Evolutionary conservation across 441 rosid genomes (phyloP), one percentile per base, ranked within the genome.

Genomic region (Gossypium trilobum): DNA sequence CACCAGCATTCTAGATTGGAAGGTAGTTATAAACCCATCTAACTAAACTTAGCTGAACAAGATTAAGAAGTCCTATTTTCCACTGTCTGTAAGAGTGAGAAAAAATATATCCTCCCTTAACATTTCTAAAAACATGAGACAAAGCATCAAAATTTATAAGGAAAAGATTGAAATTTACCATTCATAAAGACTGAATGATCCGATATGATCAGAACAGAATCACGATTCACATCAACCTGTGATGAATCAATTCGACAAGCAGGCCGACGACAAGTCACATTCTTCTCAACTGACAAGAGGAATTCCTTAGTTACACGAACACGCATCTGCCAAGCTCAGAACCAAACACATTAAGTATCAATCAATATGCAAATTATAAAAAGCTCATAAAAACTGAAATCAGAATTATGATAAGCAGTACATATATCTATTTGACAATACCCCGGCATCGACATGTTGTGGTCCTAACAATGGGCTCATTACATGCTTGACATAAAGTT

Each of bases 381-480:
- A 31, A 73, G 3, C 2, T 68, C 25, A 42, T 44, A 23, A 69
- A 55, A 5, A 42, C 42, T 25, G 46, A n/a, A 14, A 5, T 9
- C 58, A 25, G 5, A 13, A 74, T 3, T 51, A 11, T 3, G 51
- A 56, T 3, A 39, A 73, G 48, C 22, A 63, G 66, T 11, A 60
- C 33, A 70, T 42, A 39, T 42, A 71, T 1, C 20, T 39, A 39
- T 39, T 39, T 9, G 46, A 39, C 46, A 33, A 52, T 80, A 94
- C 97, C 81, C 97, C 99, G 0, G 88, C 79, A 78, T 95, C 97
- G 0, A 95, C 85, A 73, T 86, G 82, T 62, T 87, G 76, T 27
- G 93, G 73, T 73, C 97, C 99, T 68, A 95, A 76, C 77, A 92
- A 81, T 4, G 93, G 97, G 69, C 82, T 69, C 75, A 95, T 87